Base-by-base conservation (phyloP, 495 filamentous ascomycete genomes). In the Penicilliopsis zonata region DNA sequence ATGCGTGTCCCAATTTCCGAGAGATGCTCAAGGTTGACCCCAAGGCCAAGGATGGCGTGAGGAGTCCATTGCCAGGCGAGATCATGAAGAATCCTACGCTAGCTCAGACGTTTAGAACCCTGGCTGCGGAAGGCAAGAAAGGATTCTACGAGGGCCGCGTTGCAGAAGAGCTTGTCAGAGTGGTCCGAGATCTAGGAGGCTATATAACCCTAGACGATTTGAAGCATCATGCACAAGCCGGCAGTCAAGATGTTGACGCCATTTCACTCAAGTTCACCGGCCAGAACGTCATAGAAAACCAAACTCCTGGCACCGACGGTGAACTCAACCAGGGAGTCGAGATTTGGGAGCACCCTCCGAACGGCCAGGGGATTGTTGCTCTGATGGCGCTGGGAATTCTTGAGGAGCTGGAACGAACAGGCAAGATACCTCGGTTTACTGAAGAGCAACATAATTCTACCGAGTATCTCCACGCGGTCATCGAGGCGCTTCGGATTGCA, bases 331-430 rank as follows among this genome's bases (percentile, higher is more conserved):
- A 67, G 30, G 77, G 74, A n/a, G 66, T 94, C 13, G 76, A 90
- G 43, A 50, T 98, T 2, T 96, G 87, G 87, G 90, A 98, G 42
- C 87, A 94, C 55, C 85, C 90, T 23, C 90, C 90, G n/a, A 96
- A 95, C 57, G 87, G 92, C 0, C 90, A 98, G 54, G 90, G 90
- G 8, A 80, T 98, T 39, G 86, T 96, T 0, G 92, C 90, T 3
- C 66, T 96, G 23, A 92, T 96, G 74, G 80, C 90, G 1, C 65
- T 98, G 0, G 90, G 92, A 2, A 88, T 96, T 39, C 62, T 98
- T 27, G 76, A 93, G 46, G 72, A 82, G 43, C 69, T 98, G 4
- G 83, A 93, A 55, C 65, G 69, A n/a, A 52, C 52, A 7, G 75
- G 74, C 23, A 72, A 73, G 37, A 82, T 94, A 46, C 74, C 75